phyloP scores from a whole-genome alignment of 1,284 basidiomycete genomes.

The Moesziomyces antarcticus region DNA sequence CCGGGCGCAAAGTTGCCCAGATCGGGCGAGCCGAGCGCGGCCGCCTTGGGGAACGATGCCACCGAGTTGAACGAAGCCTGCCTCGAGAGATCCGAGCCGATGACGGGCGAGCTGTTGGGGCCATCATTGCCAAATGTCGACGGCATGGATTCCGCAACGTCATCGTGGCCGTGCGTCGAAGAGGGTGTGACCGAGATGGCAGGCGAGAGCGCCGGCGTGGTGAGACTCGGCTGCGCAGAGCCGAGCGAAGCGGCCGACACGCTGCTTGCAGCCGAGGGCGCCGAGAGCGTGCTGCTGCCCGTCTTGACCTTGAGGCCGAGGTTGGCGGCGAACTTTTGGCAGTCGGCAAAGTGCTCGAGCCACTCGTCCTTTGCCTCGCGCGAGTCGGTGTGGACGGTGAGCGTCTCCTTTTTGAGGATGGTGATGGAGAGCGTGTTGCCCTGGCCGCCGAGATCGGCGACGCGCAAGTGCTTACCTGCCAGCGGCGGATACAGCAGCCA shows the following conservation, averaged over 20 bases:
- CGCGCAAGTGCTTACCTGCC: constrained; percentile 85
- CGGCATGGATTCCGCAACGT: constrained; percentile 2
- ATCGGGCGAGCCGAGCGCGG: constrained; percentile 39
- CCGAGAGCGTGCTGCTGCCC: constrained; percentile 7
- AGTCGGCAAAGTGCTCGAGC: constrained; percentile 81
- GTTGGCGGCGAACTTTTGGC: constrained; percentile 81
- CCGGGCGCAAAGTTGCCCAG: constrained; percentile 17
- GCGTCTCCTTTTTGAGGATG: constrained; percentile 88
- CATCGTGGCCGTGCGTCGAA: constrained; percentile 26
- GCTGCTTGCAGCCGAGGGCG: constrained; percentile 9
- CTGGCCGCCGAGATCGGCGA: constrained; percentile 73
- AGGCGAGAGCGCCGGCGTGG: constrained; percentile 46
- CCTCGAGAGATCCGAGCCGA: constrained; percentile 41
- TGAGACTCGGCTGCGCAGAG: constrained; percentile 17
- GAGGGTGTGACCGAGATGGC: constrained; percentile 60
- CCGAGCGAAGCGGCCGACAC: constrained; percentile 7
- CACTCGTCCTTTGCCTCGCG: constrained; percentile 76
- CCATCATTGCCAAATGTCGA: constrained; percentile 10
- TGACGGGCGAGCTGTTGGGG: constrained; percentile 13
- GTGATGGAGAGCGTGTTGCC: constrained; percentile 79
- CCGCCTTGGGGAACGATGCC: constrained; percentile 48
- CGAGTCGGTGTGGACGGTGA: constrained; percentile 78
- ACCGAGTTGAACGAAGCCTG: constrained; percentile 58
- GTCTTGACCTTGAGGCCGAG: constrained; percentile 61
- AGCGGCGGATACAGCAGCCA: constrained; percentile 94